Conservation (phyloP, 805 yeast genomes). For the Suhomyces xylopsoci region DNA sequence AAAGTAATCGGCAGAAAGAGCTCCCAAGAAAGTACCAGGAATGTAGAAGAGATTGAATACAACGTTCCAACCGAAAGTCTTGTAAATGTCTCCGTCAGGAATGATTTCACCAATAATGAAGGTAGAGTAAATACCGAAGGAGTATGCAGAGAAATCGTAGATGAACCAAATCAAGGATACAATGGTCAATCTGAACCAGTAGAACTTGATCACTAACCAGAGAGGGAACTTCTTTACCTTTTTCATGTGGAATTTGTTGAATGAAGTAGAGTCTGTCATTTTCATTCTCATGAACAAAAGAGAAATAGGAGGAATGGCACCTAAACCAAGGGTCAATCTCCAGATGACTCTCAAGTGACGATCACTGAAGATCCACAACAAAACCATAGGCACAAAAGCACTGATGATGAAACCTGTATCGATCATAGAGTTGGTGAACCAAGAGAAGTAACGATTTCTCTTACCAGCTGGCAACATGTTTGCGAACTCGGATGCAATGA, state of each 20-base stretch:
- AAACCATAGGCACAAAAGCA: slow-evolving; percentile 81
- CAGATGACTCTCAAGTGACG: slow-evolving; percentile 78
- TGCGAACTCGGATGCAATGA: slow-evolving; percentile 90
- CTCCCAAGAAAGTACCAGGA: slow-evolving; percentile 89
- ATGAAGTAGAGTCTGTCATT: slow-evolving; percentile 71
- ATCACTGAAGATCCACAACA: slow-evolving; percentile 76
- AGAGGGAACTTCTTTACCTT: slow-evolving; percentile 59
- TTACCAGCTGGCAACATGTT: slow-evolving; percentile 72
- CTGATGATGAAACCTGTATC: slow-evolving; percentile 82
- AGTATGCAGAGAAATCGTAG: slow-evolving; percentile 84
- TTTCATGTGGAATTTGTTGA: slow-evolving; percentile 67
- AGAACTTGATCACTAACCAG: slow-evolving; percentile 66
- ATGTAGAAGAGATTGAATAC: slow-evolving; percentile 83
- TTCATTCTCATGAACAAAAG: slow-evolving; percentile 74
- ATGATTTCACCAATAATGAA: slow-evolving; percentile 60
- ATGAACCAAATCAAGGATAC: slow-evolving; percentile 85
- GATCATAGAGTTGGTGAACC: slow-evolving; percentile 88
- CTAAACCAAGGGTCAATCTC: slow-evolving; percentile 88
- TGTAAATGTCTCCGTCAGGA: slow-evolving; percentile 59
- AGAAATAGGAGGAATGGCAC: slow-evolving; percentile 82
- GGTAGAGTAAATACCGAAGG: slow-evolving; percentile 82
- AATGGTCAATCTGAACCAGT: slow-evolving; percentile 74
- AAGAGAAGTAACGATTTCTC: slow-evolving; percentile 83
- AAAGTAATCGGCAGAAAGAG: slow-evolving; percentile 74
- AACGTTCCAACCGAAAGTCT: slow-evolving; percentile 88